Evolutionary conservation across 257 asterid genomes (phyloP).

Genomic region (Rehmannia glutinosa): DNA sequence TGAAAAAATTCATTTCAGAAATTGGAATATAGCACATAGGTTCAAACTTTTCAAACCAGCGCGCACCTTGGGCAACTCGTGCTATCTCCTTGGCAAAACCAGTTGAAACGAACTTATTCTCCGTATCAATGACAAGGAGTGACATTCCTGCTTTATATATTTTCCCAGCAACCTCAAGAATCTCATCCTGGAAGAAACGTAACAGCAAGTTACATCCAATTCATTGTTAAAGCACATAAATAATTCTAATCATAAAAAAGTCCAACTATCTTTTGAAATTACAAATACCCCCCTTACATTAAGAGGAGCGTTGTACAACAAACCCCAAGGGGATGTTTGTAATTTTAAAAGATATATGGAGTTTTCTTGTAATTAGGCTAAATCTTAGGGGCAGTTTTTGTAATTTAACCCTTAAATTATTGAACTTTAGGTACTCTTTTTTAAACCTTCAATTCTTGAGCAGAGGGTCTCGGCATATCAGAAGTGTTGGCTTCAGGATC

Average conservation of each 20-base stretch:
- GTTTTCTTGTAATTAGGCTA: neutral
- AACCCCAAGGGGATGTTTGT: too few species aligned
- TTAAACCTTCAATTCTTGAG: constrained; percentile 77
- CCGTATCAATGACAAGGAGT: constrained; percentile 49
- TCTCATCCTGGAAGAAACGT: constrained; percentile 58
- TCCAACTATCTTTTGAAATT: too few species aligned
- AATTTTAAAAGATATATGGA: too few species aligned
- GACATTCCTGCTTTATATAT: constrained; percentile 87
- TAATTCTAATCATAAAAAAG: too few species aligned
- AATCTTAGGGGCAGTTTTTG: too few species aligned
- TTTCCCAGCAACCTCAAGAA: constrained; percentile 87
- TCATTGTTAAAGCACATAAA: neutral
- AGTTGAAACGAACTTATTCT: constrained; percentile 80
- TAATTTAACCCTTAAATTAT: neutral
- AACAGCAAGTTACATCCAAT: neutral
- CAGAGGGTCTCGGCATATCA: constrained; percentile 79
- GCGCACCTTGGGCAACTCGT: constrained; percentile 88
- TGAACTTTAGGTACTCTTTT: neutral
- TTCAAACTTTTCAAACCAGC: neutral
- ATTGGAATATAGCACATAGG: neutral
- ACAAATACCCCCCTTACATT: too few species aligned
- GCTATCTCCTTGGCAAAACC: constrained; percentile 99
- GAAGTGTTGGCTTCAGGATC: constrained; percentile 70
- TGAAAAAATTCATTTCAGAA: neutral
- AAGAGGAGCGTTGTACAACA: too few species aligned